Evolutionary conservation across 768 basidiomycete genomes (phyloP), one percentile per base, ranked within the genome.

Genomic region (Auricularia cornea): DNA sequence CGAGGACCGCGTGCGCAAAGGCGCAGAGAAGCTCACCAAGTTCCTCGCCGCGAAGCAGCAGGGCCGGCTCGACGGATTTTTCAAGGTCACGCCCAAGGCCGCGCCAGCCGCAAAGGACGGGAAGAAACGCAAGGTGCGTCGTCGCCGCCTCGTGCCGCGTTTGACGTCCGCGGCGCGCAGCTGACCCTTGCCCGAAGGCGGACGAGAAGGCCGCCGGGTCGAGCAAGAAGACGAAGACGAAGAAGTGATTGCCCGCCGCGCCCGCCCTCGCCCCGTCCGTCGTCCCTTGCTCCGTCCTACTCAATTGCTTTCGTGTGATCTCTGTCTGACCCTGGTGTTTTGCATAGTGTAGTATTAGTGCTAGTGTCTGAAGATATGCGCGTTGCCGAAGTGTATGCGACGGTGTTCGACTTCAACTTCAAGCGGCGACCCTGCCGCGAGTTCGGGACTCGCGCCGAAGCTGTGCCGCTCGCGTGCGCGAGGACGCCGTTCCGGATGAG

Each of bases 41-140:
- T 89, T 84, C 73, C 78, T 98, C 59, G 87, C 84, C 60, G 84
- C 87, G 35, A 98, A 98, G 71, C 97, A 98, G 69, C 97, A 99
- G 75, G 95, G 97, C 10, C 87, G 97, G 11, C 80, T 99, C 16
- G 97, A 98, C 70, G 89, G 94, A 0, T 99, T 99, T 77, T 99
- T 99, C 76, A 84, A 87, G 1, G 84, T 86, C 12, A 86, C 89
- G 69, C 75, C 84, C 2, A 85, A 85, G 66, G 66, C 71, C 2
- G 75, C 74, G 18, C 75, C 75, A 11, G 68, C 70, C 0, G 69
- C 64, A 23, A 70, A 69, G 59, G 68, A 68, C 52, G 68, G 62
- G 14, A 69, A 64, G 29, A 81, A 75, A 62, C 83, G 83, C 62
- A 91, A 88, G 83, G 84, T 82, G 59, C 26, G 69, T 52, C 30